Percentiles rank a stretch among this genome's conserved stretches.
Conservation (phyloP, 176 grass and related monocot genomes). For the Musa acuminata region DNA sequence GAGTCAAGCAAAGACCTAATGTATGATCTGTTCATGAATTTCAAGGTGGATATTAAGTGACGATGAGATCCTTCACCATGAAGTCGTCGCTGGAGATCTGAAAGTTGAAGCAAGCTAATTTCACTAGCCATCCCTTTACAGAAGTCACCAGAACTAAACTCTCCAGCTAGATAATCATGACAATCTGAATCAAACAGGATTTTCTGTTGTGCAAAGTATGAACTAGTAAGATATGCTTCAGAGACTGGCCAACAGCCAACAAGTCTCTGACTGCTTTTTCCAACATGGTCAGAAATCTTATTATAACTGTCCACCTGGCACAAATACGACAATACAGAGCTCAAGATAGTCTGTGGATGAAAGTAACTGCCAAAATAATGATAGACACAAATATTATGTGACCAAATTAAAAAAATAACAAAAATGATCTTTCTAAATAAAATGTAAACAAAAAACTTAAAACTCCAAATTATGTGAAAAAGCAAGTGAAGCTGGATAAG, state of each 20-base stretch:
- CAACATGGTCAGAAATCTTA: constrained; percentile 16
- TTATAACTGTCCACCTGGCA: constrained; percentile 10
- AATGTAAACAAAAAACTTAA: too few relatives aligned
- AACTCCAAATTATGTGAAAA: too few relatives aligned
- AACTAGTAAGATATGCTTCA: constrained; percentile 24
- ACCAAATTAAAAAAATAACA: too few relatives aligned
- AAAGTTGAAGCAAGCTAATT: constrained; percentile 20
- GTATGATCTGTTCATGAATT: constrained; percentile 28
- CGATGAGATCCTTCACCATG: constrained; percentile 84
- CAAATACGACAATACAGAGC: not conserved
- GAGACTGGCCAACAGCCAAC: constrained; percentile 37
- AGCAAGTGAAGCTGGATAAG: too few relatives aligned
- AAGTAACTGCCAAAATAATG: too few relatives aligned
- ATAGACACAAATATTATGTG: too few relatives aligned
- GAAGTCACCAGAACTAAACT: constrained; percentile 17
- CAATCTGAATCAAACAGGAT: constrained; percentile 14
- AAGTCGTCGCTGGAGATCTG: constrained; percentile 32
- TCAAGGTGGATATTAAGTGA: constrained; percentile 45
- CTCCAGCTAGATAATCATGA: constrained; percentile 16
- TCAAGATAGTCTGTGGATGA: too few relatives aligned
- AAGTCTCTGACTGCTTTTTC: not conserved
- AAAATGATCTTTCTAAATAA: too few relatives aligned
- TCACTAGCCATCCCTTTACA: constrained; percentile 32
- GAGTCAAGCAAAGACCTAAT: constrained; percentile 30
- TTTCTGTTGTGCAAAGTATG: not conserved